Base-by-base conservation (phyloP, 805 yeast species). In the Pichia membranifaciens region DNA sequence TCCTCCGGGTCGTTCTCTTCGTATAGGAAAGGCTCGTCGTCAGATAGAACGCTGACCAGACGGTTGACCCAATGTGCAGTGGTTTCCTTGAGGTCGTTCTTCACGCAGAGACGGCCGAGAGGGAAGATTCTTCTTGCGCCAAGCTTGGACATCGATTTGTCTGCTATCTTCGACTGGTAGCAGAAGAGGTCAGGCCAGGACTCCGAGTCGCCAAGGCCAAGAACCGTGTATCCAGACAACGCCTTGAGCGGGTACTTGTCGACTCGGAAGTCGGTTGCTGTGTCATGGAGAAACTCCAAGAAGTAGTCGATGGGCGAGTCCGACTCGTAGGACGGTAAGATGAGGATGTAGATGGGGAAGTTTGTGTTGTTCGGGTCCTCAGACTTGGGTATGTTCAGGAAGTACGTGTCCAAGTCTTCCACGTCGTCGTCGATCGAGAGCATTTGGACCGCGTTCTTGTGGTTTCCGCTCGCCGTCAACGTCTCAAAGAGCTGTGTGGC, bases 271-370 rank as follows among this genome's bases (percentile, higher is more conserved):
- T 89, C 97, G 51, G 83, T 82, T 51, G 78, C 78, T 1, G 95
- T 87, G 47, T 89, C 96, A 52, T 78, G 74, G 54, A 89, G 70
- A 38, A 86, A 81, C 57, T 87, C 95, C 48, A 89, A 68, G 63
- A 88, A 87, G 60, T 80, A 90, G 64, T 89, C 97, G 29, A 90
- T 73, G 13, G 97, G 96, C 1, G 95, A 86, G 62, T 89, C 97
- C 0, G 90, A 85, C 54, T 88, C 96, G 60, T 89, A 89, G 0
- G 96, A 87, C 1, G 97, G 97, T 29, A 89, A 70, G 15, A 89
- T 87, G 49, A 89, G 54, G 33, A 90, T 61, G 58, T 87, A 89
- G 12, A 87, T 66, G 17, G 51, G 50, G 29, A 25, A 25, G 10
- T 25, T 25, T 23, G 21, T 20, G 23, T 15, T 32, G 7, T 28